Conservation (phyloP, 2,329 filamentous ascomycete genomes). For the Colletotrichum chrysophilum region DNA sequence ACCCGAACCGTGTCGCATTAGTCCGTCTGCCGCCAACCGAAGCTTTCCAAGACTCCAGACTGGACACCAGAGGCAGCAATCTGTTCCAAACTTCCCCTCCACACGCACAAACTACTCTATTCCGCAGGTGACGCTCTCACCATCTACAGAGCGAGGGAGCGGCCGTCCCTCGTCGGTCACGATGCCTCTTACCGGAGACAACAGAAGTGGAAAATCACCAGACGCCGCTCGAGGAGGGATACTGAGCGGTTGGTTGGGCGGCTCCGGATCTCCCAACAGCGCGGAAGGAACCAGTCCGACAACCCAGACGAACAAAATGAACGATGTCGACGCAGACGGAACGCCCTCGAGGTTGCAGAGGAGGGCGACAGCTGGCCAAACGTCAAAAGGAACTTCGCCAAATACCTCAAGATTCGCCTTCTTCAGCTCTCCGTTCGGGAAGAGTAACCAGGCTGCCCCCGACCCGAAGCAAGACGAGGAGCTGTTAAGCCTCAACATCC, state of each 20-base stretch:
- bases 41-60: background rate
- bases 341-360: slow-evolving; percentile 32
- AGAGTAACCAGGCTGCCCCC: slow-evolving; percentile 34
- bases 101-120: slow-evolving; percentile 23
- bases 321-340: slow-evolving; percentile 29
- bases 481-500: slow-evolving; percentile 60
- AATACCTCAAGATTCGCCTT: slow-evolving; percentile 50
- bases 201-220: slow-evolving; percentile 30
- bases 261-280: slow-evolving; percentile 28
- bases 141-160: slow-evolving; percentile 30
- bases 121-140: slow-evolving; percentile 11
- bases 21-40: background rate
- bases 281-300: slow-evolving; percentile 23
- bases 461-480: slow-evolving; percentile 49
- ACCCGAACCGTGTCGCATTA: slow-evolving; percentile 4
- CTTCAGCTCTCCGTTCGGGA: slow-evolving; percentile 48
- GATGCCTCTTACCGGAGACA: slow-evolving; percentile 50
- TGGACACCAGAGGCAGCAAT: slow-evolving; percentile 38
- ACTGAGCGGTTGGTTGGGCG: slow-evolving; percentile 36
- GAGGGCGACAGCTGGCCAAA: slow-evolving; percentile 26
- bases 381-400: slow-evolving; percentile 37
- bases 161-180: slow-evolving; percentile 29
- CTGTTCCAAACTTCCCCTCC: slow-evolving; percentile 39
- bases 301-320: slow-evolving; percentile 14
- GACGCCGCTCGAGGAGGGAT: slow-evolving; percentile 31